Conservation (phyloP, 2,329 filamentous ascomycete species). For the Fusarium denticulatum region DNA sequence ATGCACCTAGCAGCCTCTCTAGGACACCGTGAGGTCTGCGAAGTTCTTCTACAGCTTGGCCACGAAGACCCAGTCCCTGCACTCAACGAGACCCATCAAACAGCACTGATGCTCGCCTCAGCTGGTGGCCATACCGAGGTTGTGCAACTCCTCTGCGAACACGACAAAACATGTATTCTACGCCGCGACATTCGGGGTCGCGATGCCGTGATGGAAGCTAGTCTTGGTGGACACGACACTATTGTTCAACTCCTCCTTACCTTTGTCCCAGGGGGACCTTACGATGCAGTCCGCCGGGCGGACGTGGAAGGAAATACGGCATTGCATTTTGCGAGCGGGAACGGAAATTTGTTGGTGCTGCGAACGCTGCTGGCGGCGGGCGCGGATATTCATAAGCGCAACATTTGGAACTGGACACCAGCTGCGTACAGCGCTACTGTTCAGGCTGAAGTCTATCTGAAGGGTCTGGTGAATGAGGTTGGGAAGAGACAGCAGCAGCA, state of each 20-base stretch:
- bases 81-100: slow-evolving; percentile 82
- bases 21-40: slow-evolving; percentile 75
- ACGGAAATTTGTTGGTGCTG: slow-evolving; percentile 81
- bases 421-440: slow-evolving; percentile 85
- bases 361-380: slow-evolving; percentile 81
- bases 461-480: slow-evolving; percentile 76
- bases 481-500: slow-evolving; percentile 63
- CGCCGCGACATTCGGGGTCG: slow-evolving; percentile 74
- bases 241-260: slow-evolving; percentile 72
- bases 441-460: slow-evolving; percentile 86
- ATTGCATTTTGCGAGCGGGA: slow-evolving; percentile 85
- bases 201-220: slow-evolving; percentile 77
- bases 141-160: slow-evolving; percentile 74
- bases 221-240: slow-evolving; percentile 69
- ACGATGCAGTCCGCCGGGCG: slow-evolving; percentile 62
- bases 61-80: slow-evolving; percentile 80
- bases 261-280: slow-evolving; percentile 64
- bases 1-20: slow-evolving; percentile 82
- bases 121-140: slow-evolving; percentile 75
- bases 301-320: slow-evolving; percentile 86
- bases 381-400: slow-evolving; percentile 76
- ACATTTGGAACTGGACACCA: slow-evolving; percentile 83
- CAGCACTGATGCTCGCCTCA: slow-evolving; percentile 83
- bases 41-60: slow-evolving; percentile 75
- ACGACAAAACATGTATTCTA: slow-evolving; percentile 70